phyloP scores from a whole-genome alignment of 2,329 filamentous ascomycete genomes.

The Dendryphion nanum region DNA sequence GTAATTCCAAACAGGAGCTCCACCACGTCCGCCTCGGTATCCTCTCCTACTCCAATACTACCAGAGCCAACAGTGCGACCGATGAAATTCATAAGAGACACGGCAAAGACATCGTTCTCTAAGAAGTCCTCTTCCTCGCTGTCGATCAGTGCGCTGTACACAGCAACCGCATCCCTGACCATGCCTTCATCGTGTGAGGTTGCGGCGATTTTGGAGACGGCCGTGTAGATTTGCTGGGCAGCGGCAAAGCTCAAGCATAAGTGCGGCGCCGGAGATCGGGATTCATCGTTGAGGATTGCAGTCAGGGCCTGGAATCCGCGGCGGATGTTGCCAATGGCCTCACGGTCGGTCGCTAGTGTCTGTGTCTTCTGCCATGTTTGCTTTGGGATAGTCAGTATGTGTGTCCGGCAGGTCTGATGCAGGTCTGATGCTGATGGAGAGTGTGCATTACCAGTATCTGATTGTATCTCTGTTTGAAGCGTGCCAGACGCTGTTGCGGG shows the following conservation, averaged over 20 bases:
- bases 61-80: conserved; percentile 74
- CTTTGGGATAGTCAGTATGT: conserved; percentile 33
- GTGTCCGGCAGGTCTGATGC: too few species aligned
- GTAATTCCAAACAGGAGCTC: conserved; percentile 95
- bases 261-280: conserved; percentile 82
- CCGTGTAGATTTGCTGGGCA: conserved; percentile 82
- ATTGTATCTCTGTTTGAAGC: conserved; percentile 62
- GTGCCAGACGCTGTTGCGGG: conserved; percentile 59
- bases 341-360: conserved; percentile 51
- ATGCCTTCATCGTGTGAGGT: conserved; percentile 82
- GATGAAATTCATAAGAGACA: conserved; percentile 82
- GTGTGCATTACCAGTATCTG: conserved; percentile 49
- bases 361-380: conserved; percentile 61
- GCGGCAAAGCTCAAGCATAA: conserved; percentile 87
- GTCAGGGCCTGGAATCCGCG: conserved; percentile 57
- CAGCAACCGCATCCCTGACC: conserved; percentile 77
- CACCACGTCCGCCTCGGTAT: conserved; percentile 85
- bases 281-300: conserved; percentile 80
- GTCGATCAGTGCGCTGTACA: conserved; percentile 91
- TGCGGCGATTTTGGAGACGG: conserved; percentile 84
- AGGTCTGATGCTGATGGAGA: too few species aligned
- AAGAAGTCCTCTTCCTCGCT: conserved; percentile 95
- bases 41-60: conserved; percentile 69
- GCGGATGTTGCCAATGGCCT: conserved; percentile 51
- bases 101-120: conserved; percentile 80